A percentile compares a stretch with the other conserved stretches of the same genome.
phyloP scores from a whole-genome alignment of 208 protist genomes.

The Trypanosoma lewisi region DNA sequence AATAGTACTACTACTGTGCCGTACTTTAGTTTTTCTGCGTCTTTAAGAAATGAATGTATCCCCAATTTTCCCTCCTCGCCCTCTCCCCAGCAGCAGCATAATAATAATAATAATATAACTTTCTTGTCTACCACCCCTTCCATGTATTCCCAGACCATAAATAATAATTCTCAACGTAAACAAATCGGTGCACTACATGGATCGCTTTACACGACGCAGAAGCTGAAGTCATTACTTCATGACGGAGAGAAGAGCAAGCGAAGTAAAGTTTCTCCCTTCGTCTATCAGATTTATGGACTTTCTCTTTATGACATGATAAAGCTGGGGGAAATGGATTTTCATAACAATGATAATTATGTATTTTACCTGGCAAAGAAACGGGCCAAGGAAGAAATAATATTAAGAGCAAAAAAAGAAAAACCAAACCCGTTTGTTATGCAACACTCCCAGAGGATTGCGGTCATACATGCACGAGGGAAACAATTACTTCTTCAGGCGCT shows the following conservation, averaged over 20 bases:
- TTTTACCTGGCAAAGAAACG: constrained; percentile 27
- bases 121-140: background rate
- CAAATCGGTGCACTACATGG: background rate
- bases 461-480: constrained; percentile 30
- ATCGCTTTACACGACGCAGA: background rate
- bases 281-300: constrained; percentile 43
- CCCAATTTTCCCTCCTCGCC: no score
- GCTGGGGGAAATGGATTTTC: constrained; percentile 31
- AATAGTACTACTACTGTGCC: constrained; percentile 8
- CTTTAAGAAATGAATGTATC: no score
- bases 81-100: no score
- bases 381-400: background rate
- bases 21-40: no score
- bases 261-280: constrained; percentile 16
- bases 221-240: background rate
- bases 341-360: constrained; percentile 47
- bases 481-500: constrained; percentile 10
- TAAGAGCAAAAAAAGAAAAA: background rate
- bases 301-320: constrained; percentile 30
- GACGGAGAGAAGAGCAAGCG: no score
- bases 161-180: background rate
- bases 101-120: no score
- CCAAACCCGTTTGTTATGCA: constrained; percentile 21
- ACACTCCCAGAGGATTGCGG: constrained; percentile 23
- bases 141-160: background rate